Evolutionary conservation across 1,139 yeast genomes (phyloP).

Genomic region (Protomyces arabidopsidicola): DNA sequence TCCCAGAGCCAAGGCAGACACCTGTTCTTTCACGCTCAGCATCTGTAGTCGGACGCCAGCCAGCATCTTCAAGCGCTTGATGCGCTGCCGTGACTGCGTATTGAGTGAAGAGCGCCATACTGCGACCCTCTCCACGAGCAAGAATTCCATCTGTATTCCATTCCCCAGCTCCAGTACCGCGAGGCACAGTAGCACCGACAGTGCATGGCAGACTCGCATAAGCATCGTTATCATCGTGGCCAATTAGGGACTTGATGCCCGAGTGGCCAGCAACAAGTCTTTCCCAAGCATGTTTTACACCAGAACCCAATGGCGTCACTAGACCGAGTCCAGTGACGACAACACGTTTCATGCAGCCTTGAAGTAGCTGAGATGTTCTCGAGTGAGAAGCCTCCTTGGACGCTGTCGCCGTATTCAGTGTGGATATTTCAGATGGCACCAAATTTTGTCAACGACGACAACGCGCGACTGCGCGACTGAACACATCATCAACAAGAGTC

Average conservation of each 20-base stretch:
- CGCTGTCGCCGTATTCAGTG: neutral
- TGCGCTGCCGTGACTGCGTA: slow-evolving; percentile 22
- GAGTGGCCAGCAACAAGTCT: slow-evolving; percentile 39
- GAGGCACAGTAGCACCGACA: slow-evolving; percentile 71
- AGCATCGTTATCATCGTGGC: slow-evolving; percentile 51
- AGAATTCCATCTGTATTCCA: slow-evolving; percentile 45
- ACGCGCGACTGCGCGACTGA: too few species aligned
- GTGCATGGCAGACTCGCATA: slow-evolving; percentile 58
- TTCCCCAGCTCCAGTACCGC: slow-evolving; percentile 42
- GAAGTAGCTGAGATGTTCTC: too few species aligned
- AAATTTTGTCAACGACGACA: too few species aligned
- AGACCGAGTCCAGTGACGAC: slow-evolving; percentile 84
- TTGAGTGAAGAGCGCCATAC: slow-evolving; percentile 19
- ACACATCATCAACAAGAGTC: neutral
- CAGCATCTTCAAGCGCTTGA: slow-evolving; percentile 60
- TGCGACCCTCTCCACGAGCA: neutral
- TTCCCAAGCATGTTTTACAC: slow-evolving; percentile 43
- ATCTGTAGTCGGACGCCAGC: slow-evolving; percentile 47
- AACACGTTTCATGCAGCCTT: slow-evolving; percentile 48
- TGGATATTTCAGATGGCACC: too few species aligned
- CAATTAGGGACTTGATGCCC: slow-evolving; percentile 38
- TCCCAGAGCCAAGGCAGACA: slow-evolving; percentile 87
- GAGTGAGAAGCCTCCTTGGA: too few species aligned
- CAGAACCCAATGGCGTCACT: slow-evolving; percentile 80
- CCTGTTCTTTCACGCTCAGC: slow-evolving; percentile 49